phyloP scores from a whole-genome alignment of 306 rosid genomes.

The Vigna unguiculata region DNA sequence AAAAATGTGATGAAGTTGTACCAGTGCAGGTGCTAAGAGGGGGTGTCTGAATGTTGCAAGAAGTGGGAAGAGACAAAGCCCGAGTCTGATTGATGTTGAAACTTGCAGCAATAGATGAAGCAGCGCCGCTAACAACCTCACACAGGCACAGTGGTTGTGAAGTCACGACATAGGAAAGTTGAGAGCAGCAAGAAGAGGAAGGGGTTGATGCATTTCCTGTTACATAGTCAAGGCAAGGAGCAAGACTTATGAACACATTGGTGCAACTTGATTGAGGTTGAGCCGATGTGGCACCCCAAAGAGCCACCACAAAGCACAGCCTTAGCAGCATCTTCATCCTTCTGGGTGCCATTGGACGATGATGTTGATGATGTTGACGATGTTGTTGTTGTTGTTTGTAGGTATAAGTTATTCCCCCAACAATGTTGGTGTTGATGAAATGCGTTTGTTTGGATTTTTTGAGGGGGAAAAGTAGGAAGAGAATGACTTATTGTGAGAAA shows the following conservation, averaged over 20 bases:
- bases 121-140: slow-evolving; percentile 59
- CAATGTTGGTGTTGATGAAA: slow-evolving; percentile 12
- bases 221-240: slow-evolving; percentile 64
- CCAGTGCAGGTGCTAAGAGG: slow-evolving; percentile 57
- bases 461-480: slow-evolving; percentile 30
- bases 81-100: slow-evolving; percentile 66
- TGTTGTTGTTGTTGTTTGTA: no score
- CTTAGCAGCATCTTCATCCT: slow-evolving; percentile 36
- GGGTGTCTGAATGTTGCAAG: slow-evolving; percentile 65
- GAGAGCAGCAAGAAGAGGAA: slow-evolving; percentile 63
- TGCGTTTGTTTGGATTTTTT: slow-evolving; percentile 34
- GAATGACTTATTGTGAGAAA: slow-evolving; percentile 41
- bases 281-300: slow-evolving; percentile 45
- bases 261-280: slow-evolving; percentile 60
- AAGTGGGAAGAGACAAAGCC: slow-evolving; percentile 57
- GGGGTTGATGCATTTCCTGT: slow-evolving; percentile 59
- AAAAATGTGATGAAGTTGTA: slow-evolving; percentile 18
- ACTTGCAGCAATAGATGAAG: slow-evolving; percentile 51
- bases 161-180: slow-evolving; percentile 55
- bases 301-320: slow-evolving; percentile 35
- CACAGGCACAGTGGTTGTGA: slow-evolving; percentile 70
- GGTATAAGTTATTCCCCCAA: slow-evolving; percentile 3
- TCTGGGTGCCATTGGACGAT: slow-evolving; percentile 47
- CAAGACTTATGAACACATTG: slow-evolving; percentile 57
- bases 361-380: background rate